phyloP scores from a whole-genome alignment of 129 eudicot genomes.

The Escallonia herrerae region DNA sequence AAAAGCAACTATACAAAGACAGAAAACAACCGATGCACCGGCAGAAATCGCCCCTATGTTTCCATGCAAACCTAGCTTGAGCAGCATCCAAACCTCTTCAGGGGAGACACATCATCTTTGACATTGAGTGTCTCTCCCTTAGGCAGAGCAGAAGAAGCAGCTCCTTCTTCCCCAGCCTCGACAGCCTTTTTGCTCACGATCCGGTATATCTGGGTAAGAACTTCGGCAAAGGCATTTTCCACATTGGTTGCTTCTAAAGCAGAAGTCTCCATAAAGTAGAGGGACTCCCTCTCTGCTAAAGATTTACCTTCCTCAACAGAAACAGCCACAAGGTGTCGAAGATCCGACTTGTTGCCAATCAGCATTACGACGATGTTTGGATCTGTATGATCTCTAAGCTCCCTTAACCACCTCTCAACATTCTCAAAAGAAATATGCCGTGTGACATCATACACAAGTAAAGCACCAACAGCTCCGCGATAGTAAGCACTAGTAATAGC shows the following conservation, averaged over 20 bases:
- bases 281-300: neutral
- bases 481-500: neutral
- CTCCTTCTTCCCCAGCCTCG: neutral
- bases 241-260: neutral
- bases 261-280: neutral
- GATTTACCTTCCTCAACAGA: neutral
- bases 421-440: neutral
- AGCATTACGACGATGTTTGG: neutral
- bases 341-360: neutral
- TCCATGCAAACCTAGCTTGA: neutral
- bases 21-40: no score
- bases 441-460: neutral
- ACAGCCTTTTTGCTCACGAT: neutral
- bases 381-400: neutral
- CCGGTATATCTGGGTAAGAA: neutral
- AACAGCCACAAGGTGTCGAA: neutral
- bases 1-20: no score
- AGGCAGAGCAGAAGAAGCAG: neutral
- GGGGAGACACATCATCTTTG: neutral
- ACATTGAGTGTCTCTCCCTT: neutral
- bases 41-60: no score
- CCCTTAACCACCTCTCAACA: constrained; percentile 1
- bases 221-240: neutral
- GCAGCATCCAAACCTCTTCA: neutral
- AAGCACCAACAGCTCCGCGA: neutral